phyloP scores from a whole-genome alignment of 306 rosid species.

The Sindora glabra region DNA sequence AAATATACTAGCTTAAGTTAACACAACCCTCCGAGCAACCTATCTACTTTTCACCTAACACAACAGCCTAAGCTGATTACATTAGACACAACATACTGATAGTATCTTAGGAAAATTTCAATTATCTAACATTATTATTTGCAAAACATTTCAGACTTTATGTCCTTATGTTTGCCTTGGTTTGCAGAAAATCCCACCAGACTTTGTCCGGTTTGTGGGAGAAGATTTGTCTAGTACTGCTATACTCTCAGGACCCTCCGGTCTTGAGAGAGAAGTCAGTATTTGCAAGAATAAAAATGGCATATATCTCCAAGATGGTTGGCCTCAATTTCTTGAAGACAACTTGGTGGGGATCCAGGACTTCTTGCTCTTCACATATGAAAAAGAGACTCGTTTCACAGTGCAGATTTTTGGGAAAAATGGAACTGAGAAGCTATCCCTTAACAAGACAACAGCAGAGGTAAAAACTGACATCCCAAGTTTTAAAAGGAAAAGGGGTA shows the following conservation, averaged over 20 bases:
- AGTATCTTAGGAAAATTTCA: no score
- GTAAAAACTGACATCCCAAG: background rate
- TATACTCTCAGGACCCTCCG: background rate
- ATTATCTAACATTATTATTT: no score
- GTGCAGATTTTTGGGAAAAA: background rate
- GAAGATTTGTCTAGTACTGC: background rate
- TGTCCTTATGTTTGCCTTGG: background rate
- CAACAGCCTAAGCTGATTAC: no score
- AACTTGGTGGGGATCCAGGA: background rate
- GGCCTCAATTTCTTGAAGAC: slow-evolving; percentile 1
- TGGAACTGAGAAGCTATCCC: background rate
- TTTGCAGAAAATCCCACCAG: slow-evolving; percentile 1
- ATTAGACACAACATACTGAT: no score
- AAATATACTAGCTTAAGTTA: no score
- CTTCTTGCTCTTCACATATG: background rate
- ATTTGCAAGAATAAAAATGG: background rate
- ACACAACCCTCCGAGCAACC: no score
- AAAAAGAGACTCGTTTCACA: background rate
- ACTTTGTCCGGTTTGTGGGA: background rate
- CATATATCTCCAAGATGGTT: slow-evolving; percentile 1
- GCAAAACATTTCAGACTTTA: no score
- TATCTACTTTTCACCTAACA: no score
- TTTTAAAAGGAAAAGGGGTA: background rate
- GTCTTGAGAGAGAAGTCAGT: background rate
- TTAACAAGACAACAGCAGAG: background rate